Evolutionary conservation across 75 land plant species (phyloP), one percentile per base, ranked within the genome.

Genomic region (Selaginella moellendorffii): DNA sequence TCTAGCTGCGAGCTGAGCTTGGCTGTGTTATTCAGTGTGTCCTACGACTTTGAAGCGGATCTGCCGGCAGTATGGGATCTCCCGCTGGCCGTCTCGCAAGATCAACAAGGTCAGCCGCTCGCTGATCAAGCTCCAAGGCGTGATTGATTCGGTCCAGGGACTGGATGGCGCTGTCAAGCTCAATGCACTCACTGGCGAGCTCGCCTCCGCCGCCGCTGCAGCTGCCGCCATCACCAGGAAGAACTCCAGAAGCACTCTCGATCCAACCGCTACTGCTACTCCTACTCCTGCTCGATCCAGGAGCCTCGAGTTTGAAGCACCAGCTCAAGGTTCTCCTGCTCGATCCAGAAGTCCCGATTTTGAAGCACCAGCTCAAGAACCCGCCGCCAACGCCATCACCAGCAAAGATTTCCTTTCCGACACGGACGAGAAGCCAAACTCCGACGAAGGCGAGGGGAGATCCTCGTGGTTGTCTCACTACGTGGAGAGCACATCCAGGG

Each of bases 41-140:
- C 97, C 97, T 9, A 87, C 97, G 27, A 92, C 97, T 5, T 60
- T 92, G 78, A 92, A 92, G 71, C 75, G 91, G 60, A 87, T 87
- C 51, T 87, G 91, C 77, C 76, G 91, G 65, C 91, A 83, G 58
- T 80, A 87, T 78, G 91, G 91, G 28, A 87, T 87, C 23, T 74
- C 87, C 2, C 69, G 91, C 53, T 87, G 91, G 91, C 91, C 91
- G 60, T 87, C 91, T 23, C 84, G 93, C 30, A 92, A 92, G 70
- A 92, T 92, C 74, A 87, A 88, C 69, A 90, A 90, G 67, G 97
- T 90, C 59, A 90, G 89, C 62, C 69, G 91, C 17, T 24, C 21
- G 17, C 24, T 56, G 8, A 56, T 21, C 5, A 56, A 56, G 59
- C 59, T 56, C 9, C 59, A 56, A 19, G 59, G 59, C 24, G 59